These are phyloP conservation scores for Quercus rubra DNA, from an alignment of 306 rosid genomes.

Conservation along the genomic window DNA sequence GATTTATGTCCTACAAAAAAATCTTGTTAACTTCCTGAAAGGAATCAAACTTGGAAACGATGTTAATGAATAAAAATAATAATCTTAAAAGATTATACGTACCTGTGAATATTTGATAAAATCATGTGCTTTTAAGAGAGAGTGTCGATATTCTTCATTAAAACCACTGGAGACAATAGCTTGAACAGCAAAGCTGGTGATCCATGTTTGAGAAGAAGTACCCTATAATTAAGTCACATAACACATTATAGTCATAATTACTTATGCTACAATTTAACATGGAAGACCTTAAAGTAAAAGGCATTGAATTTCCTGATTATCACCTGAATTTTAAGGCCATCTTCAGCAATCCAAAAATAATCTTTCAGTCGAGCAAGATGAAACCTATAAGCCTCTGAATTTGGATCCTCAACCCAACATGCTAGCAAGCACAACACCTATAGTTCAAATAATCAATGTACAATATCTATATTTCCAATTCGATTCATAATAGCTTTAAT, in stretches of 20 bases:
- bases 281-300: no score
- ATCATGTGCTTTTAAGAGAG: constrained; percentile 54
- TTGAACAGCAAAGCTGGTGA: constrained; percentile 49
- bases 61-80: no score
- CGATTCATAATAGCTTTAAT: no score
- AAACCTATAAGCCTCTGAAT: constrained; percentile 63
- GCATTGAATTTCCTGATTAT: neutral
- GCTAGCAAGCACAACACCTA: constrained; percentile 52
- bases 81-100: no score
- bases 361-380: constrained; percentile 67
- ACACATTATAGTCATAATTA: no score
- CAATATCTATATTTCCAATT: no score
- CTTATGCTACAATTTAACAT: no score
- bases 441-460: neutral
- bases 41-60: no score
- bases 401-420: constrained; percentile 66
- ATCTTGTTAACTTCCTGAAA: neutral
- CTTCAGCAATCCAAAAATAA: constrained; percentile 75
- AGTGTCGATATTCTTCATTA: constrained; percentile 41
- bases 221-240: neutral
- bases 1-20: no score
- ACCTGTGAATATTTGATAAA: constrained; percentile 62
- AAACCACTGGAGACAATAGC: constrained; percentile 41
- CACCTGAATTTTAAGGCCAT: constrained; percentile 72
- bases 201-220: constrained; percentile 58